A percentile compares a stretch with the other conserved stretches of the same genome.
Conservation (phyloP, 257 asterid species). For the Penstemon davidsonii region DNA sequence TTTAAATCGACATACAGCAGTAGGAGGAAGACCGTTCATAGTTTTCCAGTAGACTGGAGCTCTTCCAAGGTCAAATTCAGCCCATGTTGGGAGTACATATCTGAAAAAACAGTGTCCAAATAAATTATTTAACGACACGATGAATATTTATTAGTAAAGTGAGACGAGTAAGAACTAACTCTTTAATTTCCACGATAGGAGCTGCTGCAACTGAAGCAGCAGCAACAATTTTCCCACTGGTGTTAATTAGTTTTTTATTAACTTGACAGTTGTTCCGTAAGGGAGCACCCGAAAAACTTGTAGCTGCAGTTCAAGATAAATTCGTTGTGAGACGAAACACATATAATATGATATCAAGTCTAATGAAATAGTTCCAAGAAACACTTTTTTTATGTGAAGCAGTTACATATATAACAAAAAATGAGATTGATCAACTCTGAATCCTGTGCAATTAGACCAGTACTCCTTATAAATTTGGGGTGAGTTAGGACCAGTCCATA, state of each 20-base stretch:
- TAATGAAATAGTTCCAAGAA: background rate
- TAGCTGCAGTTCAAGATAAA: conserved; percentile 38
- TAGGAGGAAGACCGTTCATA: conserved; percentile 85
- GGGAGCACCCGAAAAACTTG: conserved; percentile 44
- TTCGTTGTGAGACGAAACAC: conserved; percentile 3
- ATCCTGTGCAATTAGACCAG: no score
- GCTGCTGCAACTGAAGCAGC: conserved; percentile 52
- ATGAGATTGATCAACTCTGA: no score
- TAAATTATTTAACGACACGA: background rate
- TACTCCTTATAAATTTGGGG: no score
- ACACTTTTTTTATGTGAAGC: no score
- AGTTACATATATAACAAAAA: no score
- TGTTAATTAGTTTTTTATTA: conserved; percentile 36
- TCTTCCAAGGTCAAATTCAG: conserved; percentile 80
- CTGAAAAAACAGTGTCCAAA: conserved; percentile 32
- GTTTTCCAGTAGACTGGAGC: conserved; percentile 93
- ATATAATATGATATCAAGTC: background rate
- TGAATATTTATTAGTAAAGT: background rate
- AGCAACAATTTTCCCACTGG: conserved; percentile 36
- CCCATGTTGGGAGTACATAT: conserved; percentile 76
- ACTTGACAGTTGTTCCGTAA: conserved; percentile 29
- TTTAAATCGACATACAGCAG: conserved; percentile 50
- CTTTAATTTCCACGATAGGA: conserved; percentile 54
- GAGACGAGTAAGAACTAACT: conserved; percentile 46
- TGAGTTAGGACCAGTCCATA: no score